These are phyloP conservation scores for Populus hybrid DNA, from an alignment of 441 rosid genomes.

Conservation along the genomic window DNA sequence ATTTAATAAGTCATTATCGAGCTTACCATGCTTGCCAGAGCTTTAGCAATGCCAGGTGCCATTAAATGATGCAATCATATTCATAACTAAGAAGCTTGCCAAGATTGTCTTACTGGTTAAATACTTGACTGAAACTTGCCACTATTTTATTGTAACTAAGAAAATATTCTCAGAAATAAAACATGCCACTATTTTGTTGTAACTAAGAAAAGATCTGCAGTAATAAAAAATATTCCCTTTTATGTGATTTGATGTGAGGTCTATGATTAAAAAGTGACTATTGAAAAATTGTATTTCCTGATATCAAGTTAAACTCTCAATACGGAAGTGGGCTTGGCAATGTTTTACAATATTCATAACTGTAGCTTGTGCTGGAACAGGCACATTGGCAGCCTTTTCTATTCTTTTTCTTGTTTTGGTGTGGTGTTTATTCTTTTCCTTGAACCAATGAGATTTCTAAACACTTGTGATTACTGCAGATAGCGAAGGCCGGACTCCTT, in stretches of 20 bases:
- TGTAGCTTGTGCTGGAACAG: background rate
- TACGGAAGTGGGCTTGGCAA: background rate
- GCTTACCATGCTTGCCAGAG: background rate
- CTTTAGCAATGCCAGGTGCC: background rate
- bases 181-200: background rate
- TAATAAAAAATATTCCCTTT: background rate
- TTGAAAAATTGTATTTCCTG: background rate
- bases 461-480: slow-evolving; percentile 45
- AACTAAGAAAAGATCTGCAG: background rate
- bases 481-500: slow-evolving; percentile 87
- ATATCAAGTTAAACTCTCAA: background rate
- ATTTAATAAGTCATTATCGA: background rate
- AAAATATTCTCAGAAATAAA: background rate
- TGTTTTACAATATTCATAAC: background rate
- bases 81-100: slow-evolving; percentile 1
- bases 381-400: no score
- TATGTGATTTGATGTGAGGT: background rate
- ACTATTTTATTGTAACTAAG: background rate
- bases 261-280: background rate
- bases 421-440: background rate
- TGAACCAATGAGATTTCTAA: slow-evolving; percentile 9
- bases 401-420: no score
- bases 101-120: background rate
- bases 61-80: background rate
- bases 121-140: background rate